These are phyloP conservation scores for Aspergillus hortae DNA, from an alignment of 2,329 filamentous ascomycete genomes.

Conservation along the genomic window DNA sequence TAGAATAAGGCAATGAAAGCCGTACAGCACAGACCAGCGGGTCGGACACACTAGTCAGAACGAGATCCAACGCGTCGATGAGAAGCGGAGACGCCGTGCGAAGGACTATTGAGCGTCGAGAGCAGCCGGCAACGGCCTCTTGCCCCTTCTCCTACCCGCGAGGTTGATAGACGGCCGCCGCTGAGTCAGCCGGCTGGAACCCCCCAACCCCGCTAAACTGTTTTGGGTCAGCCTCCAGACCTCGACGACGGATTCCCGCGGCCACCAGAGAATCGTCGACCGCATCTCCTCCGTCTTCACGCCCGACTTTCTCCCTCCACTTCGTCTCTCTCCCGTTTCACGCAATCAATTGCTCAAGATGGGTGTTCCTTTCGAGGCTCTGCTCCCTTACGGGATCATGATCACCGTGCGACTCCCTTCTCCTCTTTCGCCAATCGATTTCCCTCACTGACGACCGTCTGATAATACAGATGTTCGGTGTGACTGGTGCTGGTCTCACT, in stretches of 20 bases:
- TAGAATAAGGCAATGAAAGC: slow-evolving; percentile 13
- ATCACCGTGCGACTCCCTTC: slow-evolving; percentile 48
- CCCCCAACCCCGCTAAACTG: slow-evolving; percentile 24
- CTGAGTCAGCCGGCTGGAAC: slow-evolving; percentile 31
- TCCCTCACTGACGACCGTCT: slow-evolving; percentile 7
- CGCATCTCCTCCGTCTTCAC: slow-evolving; percentile 2
- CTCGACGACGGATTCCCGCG: slow-evolving; percentile 19
- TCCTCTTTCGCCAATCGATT: neutral
- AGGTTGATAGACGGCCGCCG: slow-evolving; percentile 31
- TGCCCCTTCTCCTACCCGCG: slow-evolving; percentile 31
- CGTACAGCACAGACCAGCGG: slow-evolving; percentile 13
- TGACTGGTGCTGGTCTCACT: slow-evolving; percentile 57
- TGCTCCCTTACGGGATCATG: slow-evolving; percentile 63
- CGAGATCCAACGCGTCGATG: slow-evolving; percentile 24
- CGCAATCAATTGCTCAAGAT: slow-evolving; percentile 35
- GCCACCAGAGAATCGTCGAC: slow-evolving; percentile 11
- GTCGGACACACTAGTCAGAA: slow-evolving; percentile 6
- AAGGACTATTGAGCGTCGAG: slow-evolving; percentile 25
- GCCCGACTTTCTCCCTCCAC: slow-evolving; percentile 7
- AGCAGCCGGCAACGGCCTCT: slow-evolving; percentile 27
- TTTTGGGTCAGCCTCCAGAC: slow-evolving; percentile 27
- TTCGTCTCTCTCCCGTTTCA: slow-evolving; percentile 16
- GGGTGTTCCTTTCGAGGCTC: slow-evolving; percentile 65
- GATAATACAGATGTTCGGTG: slow-evolving; percentile 54
- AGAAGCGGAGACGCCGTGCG: slow-evolving; percentile 16